Conservation (phyloP, 768 basidiomycete genomes). For the Lactarius sp. region DNA sequence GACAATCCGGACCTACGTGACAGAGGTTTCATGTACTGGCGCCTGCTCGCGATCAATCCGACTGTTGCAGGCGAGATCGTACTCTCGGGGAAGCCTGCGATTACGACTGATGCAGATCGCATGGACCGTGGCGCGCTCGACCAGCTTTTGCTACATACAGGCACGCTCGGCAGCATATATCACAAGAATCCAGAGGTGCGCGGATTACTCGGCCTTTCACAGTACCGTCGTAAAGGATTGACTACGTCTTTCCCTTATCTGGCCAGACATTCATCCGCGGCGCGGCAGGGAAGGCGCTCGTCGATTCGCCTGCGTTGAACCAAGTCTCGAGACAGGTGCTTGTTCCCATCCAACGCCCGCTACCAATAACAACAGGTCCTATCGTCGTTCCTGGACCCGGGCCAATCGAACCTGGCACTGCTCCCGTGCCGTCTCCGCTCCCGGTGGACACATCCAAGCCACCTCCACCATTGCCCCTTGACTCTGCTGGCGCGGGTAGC, state of each 20-base stretch:
- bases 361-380: slow-evolving; percentile 38
- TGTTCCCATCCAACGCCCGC: slow-evolving; percentile 52
- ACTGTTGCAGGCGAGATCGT: slow-evolving; percentile 86
- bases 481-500: slow-evolving; percentile 24
- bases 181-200: slow-evolving; percentile 93
- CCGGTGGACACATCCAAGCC: slow-evolving; percentile 27
- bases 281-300: slow-evolving; percentile 74
- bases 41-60: slow-evolving; percentile 90
- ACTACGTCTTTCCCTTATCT: slow-evolving; percentile 3
- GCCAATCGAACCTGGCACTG: slow-evolving; percentile 45
- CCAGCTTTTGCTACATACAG: slow-evolving; percentile 89
- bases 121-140: slow-evolving; percentile 97
- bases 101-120: slow-evolving; percentile 95
- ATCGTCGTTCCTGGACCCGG: slow-evolving; percentile 61
- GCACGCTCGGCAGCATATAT: slow-evolving; percentile 91
- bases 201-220: background rate
- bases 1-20: slow-evolving; percentile 98
- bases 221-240: background rate
- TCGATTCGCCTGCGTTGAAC: slow-evolving; percentile 89
- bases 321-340: slow-evolving; percentile 68
- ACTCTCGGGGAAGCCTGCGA: slow-evolving; percentile 87
- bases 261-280: slow-evolving; percentile 87
- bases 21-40: slow-evolving; percentile 99
- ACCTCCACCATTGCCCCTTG: slow-evolving; percentile 32
- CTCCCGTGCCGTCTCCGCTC: slow-evolving; percentile 29